Evolutionary conservation across 306 rosid genomes (phyloP).

Genomic region (Crotalaria pallida): DNA sequence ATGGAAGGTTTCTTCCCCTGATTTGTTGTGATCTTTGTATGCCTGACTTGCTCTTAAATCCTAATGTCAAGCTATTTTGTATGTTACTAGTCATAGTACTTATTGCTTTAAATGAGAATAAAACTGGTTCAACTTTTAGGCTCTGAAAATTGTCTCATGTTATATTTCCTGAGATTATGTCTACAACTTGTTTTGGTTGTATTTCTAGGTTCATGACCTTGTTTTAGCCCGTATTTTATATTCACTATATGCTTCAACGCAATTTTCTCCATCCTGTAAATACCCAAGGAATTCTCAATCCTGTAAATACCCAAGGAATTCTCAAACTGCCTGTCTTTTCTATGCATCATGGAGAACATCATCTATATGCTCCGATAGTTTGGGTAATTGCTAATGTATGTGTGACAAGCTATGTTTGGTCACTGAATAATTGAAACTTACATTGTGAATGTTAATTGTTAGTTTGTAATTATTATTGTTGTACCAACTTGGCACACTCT

Average conservation of each 20-base stretch:
- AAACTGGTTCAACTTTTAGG: not conserved
- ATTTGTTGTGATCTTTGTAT: not conserved
- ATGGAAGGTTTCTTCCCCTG: not conserved
- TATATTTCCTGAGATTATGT: not conserved
- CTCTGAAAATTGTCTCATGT: not conserved
- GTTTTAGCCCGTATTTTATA: not conserved
- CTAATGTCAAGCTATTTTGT: not conserved
- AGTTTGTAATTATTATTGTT: not conserved
- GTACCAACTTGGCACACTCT: not conserved
- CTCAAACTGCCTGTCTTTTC: not conserved
- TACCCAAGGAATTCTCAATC: not conserved
- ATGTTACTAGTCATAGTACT: not conserved
- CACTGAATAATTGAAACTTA: not conserved
- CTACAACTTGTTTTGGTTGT: constrained; percentile 6
- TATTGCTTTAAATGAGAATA: not conserved
- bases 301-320: not conserved
- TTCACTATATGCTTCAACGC: not conserved
- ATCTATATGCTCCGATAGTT: not conserved
- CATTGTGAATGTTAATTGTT: not conserved
- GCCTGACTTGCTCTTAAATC: not conserved
- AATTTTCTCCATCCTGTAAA: constrained; percentile 3
- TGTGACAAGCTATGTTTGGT: not conserved
- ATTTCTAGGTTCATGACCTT: not conserved
- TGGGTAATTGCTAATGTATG: not conserved
- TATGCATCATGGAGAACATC: not conserved